Conservation (phyloP, 1,284 basidiomycete genomes). For the Papiliotrema fonsecae region DNA sequence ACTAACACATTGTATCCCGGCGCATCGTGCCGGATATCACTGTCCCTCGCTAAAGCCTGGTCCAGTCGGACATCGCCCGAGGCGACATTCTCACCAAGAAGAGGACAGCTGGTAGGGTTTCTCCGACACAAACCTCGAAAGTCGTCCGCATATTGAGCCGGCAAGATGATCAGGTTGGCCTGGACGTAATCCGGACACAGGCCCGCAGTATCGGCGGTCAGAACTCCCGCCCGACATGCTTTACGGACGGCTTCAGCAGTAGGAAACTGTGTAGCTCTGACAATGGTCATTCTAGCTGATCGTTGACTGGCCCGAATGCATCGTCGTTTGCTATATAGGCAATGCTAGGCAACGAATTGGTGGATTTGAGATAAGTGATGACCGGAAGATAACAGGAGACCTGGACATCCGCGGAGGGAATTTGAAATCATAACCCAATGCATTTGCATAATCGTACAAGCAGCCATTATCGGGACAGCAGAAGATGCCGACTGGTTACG, state of each 20-base stretch:
- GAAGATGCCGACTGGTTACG: no score
- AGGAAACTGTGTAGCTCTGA: background rate
- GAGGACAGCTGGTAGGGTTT: slow-evolving; percentile 38
- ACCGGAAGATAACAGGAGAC: no score
- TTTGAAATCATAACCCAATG: no score
- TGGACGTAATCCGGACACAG: slow-evolving; percentile 27
- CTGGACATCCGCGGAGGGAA: no score
- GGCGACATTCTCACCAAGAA: slow-evolving; percentile 29
- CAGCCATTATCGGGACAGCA: no score
- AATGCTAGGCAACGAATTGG: no score
- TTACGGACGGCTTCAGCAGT: slow-evolving; percentile 3
- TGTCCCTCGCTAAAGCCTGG: slow-evolving; percentile 17
- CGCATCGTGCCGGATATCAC: slow-evolving; percentile 32
- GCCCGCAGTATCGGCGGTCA: slow-evolving; percentile 12
- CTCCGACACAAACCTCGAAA: slow-evolving; percentile 33
- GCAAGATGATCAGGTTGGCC: slow-evolving; percentile 37
- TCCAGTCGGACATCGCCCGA: slow-evolving; percentile 24
- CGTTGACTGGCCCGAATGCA: no score
- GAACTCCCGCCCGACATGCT: background rate
- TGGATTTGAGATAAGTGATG: no score
- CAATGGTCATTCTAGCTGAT: background rate
- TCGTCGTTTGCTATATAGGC: no score
- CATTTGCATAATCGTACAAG: no score
- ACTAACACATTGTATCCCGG: slow-evolving; percentile 32
- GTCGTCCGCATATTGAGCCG: slow-evolving; percentile 27